phyloP scores from a whole-genome alignment of 106 monocot species.

The Dendrobium chrysotoxum region DNA sequence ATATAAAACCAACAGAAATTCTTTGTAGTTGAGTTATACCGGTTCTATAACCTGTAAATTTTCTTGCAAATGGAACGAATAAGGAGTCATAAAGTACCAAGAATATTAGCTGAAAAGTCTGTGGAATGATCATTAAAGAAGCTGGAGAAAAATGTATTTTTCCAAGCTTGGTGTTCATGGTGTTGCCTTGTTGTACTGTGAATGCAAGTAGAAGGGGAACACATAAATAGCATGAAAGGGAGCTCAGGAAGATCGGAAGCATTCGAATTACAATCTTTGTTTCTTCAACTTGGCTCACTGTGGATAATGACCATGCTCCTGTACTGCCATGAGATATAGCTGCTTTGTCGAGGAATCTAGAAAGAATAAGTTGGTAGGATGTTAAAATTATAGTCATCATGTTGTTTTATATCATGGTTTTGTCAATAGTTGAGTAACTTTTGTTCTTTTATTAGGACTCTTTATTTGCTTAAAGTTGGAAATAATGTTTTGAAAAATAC shows the following conservation, averaged over 20 bases:
- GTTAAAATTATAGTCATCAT: too few species aligned
- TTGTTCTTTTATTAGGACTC: background rate
- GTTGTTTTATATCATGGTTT: too few species aligned
- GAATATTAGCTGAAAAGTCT: constrained; percentile 28
- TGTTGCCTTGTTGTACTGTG: constrained; percentile 48
- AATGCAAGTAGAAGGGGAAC: constrained; percentile 31
- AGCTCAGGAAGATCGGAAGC: constrained; percentile 46
- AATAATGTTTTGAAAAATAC: too few species aligned
- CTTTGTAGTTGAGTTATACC: constrained; percentile 43
- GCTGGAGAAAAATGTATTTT: constrained; percentile 37
- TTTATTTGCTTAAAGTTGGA: background rate
- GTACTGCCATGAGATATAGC: constrained; percentile 20
- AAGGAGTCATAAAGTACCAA: constrained; percentile 42
- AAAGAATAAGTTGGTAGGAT: background rate
- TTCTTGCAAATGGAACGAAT: constrained; percentile 38
- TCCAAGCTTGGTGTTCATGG: constrained; percentile 55
- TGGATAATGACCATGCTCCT: constrained; percentile 46
- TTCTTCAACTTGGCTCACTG: constrained; percentile 56
- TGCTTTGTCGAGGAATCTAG: constrained; percentile 49
- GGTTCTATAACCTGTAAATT: constrained; percentile 25
- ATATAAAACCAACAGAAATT: constrained; percentile 29
- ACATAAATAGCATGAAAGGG: constrained; percentile 30
- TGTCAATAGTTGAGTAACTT: background rate
- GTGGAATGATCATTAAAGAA: constrained; percentile 34
- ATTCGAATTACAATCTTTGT: constrained; percentile 45